Evolutionary conservation across 1,139 yeast species (phyloP), one percentile per base, ranked within the genome.

Genomic region (Yamadazyma diddensiae): DNA sequence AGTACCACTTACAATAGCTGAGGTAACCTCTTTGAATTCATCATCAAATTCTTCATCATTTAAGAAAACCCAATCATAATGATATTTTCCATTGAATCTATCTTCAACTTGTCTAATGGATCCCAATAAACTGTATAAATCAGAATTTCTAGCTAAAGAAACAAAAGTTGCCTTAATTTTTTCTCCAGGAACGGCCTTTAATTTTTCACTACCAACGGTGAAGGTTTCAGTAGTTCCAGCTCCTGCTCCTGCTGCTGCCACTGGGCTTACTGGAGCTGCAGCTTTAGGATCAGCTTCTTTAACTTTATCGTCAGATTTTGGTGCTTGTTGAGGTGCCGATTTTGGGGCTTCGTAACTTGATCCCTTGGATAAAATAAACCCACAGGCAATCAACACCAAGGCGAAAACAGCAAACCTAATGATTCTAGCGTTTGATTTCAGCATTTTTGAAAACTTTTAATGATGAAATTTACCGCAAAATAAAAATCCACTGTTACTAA

Each of bases 341-440:
- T 36, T 36, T 23, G 37, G 39, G 25, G 40, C 36, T 33, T 43
- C 47, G 50, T 53, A 38, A 33, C 53, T 61, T 6, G 81, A 70
- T 6, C 85, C 85, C 45, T 73, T 69, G 14, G 84, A 71, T 28
- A 79, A 68, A 33, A 79, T 73, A 50, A 65, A 77, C 12, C 82
- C 82, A 50, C 82, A 76, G 15, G 70, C 59, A 33, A 79, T 62
- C 49, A 79, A 62, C 14, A 77, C 66, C 14, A 72, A 55, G 21
- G 84, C 83, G 50, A 79, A 73, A 28, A 77, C 65, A 26, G 74
- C 82, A 48, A 79, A 78, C 48, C 85, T 63, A 29, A 77, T 59
- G 43, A 79, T 52, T 49, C 85, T 71, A 39, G 84, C 81, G 52
- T 77, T 78, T 19, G 82, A 73, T 54, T 83, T 70, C 23, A 22